phyloP scores from a whole-genome alignment of 2,329 filamentous ascomycete species.

The Fusarium heterosporum region DNA sequence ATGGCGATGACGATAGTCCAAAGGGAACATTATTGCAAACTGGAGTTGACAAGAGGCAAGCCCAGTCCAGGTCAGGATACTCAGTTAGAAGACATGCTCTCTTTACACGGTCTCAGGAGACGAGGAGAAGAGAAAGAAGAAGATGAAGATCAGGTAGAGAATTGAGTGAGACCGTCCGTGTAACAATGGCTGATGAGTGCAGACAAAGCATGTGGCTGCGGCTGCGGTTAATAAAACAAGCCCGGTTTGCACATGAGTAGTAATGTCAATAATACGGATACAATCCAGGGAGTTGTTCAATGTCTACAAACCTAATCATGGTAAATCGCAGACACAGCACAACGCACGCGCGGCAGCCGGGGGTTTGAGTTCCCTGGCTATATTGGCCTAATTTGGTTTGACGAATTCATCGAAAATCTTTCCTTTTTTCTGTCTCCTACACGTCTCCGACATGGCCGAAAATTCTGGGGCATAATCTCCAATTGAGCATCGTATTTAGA shows the following conservation, averaged over 20 bases:
- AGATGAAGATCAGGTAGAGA: background rate
- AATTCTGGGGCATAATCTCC: constrained; percentile 9
- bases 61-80: constrained; percentile 15
- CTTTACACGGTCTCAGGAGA: background rate
- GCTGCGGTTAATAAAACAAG: constrained; percentile 37
- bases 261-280: background rate
- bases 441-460: constrained; percentile 20
- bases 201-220: constrained; percentile 29
- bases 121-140: background rate
- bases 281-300: background rate
- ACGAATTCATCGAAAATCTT: constrained; percentile 23
- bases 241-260: constrained; percentile 14
- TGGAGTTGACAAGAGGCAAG: constrained; percentile 18
- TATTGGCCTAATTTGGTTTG: constrained; percentile 26
- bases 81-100: constrained; percentile 24
- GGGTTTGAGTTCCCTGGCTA: constrained; percentile 20
- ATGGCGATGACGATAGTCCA: constrained; percentile 9
- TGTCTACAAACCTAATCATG: background rate
- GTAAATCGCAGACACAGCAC: constrained; percentile 3
- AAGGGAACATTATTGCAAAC: constrained; percentile 26
- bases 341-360: constrained; percentile 33
- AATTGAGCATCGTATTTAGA: constrained; percentile 33
- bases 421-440: constrained; percentile 9
- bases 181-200: constrained; percentile 28
- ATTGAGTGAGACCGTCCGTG: constrained; percentile 3